Evolutionary conservation across 768 basidiomycete genomes (phyloP).

Genomic region (Aureoboletus auriporus): DNA sequence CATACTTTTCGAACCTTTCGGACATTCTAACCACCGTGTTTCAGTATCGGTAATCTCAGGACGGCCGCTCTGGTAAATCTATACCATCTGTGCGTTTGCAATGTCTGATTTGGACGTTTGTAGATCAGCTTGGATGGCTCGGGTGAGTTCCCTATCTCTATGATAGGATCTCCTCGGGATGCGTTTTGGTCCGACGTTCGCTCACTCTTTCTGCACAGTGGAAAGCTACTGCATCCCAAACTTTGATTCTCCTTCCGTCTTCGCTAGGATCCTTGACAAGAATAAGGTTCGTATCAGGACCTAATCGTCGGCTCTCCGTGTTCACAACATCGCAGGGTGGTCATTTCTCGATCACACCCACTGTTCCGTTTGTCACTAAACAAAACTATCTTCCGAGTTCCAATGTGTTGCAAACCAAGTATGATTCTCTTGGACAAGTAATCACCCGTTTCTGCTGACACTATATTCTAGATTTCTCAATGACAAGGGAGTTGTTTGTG

Average conservation of each 20-base stretch:
- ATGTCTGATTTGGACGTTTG: constrained; percentile 3
- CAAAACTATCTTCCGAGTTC: constrained; percentile 82
- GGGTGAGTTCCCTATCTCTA: constrained; percentile 43
- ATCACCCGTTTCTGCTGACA: neutral
- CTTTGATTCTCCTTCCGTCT: constrained; percentile 92
- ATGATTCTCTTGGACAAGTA: neutral
- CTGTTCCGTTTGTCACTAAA: constrained; percentile 64
- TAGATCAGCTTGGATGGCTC: constrained; percentile 79
- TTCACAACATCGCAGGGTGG: constrained; percentile 55
- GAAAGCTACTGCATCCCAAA: constrained; percentile 91
- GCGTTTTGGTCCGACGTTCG: neutral
- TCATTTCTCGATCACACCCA: constrained; percentile 86
- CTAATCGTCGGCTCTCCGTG: neutral
- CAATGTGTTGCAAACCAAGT: constrained; percentile 85
- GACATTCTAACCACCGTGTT: constrained; percentile 5
- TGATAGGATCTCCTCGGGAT: neutral
- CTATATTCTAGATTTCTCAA: constrained; percentile 60
- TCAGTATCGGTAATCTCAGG: constrained; percentile 77
- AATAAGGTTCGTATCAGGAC: constrained; percentile 44
- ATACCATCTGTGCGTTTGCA: neutral
- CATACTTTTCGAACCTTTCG: constrained; percentile 2
- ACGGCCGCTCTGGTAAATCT: constrained; percentile 67
- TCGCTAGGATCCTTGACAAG: constrained; percentile 86
- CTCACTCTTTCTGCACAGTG: constrained; percentile 40
- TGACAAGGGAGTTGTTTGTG: constrained; percentile 78